These are phyloP conservation scores for Pichia kluyveri DNA, from an alignment of 805 yeast genomes.

Conservation along the genomic window DNA sequence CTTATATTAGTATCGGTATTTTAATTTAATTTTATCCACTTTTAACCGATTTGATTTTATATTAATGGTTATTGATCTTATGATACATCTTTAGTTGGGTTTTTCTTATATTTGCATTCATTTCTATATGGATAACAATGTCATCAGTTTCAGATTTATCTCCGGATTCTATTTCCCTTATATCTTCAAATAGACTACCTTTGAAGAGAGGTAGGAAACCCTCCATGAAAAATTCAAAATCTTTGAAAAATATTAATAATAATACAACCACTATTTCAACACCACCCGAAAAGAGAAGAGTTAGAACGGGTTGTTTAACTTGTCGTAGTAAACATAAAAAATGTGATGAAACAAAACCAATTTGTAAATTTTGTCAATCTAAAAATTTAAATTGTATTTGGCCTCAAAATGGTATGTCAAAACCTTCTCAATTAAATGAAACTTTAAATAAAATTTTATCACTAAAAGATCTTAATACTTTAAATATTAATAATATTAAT, in stretches of 20 bases:
- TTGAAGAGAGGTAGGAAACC: not conserved
- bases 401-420: constrained; percentile 17
- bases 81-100: no score
- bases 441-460: constrained; percentile 5
- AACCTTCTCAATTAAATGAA: constrained; percentile 3
- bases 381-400: constrained; percentile 30
- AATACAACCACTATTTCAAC: constrained; percentile 10
- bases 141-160: no score
- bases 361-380: constrained; percentile 36
- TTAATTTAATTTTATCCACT: no score
- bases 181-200: no score
- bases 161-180: no score
- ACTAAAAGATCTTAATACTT: not conserved
- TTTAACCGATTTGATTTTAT: no score
- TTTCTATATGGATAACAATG: no score
- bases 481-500: not conserved
- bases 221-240: not conserved
- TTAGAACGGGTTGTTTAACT: constrained; percentile 39
- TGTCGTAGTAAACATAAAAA: constrained; percentile 46
- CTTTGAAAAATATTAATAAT: constrained; percentile 11
- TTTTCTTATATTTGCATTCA: no score
- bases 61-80: no score
- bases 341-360: constrained; percentile 48
- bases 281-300: constrained; percentile 29
- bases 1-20: no score